Evolutionary conservation across 352 stramenopile genomes (phyloP), one percentile per base, ranked within the genome.

Genomic region (Globisporangium perplexum): DNA sequence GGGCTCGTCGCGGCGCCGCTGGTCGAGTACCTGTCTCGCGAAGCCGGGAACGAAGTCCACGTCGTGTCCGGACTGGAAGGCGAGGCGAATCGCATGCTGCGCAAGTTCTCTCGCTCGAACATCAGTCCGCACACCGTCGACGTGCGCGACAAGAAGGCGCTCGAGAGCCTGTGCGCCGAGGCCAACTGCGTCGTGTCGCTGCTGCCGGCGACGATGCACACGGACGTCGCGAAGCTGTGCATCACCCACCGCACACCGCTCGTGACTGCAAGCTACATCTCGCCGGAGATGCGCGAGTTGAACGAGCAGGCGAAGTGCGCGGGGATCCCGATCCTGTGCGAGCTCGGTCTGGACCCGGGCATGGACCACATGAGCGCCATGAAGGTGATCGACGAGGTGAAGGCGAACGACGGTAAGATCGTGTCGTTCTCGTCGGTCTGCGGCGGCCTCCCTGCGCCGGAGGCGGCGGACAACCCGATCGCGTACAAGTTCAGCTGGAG

Each of bases 401-500:
- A 98, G 45, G 74, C 78, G 6, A 70, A 89, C 22, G 89, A 85
- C 47, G 95, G 94, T 24, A 86, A 82, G 49, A 74, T 99, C 45
- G 68, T 86, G 31, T 90, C 75, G 23, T 98, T 99, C 68, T 93
- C 82, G 31, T 98, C 92, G 20, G 84, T 98, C 15, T 98, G 94
- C 67, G 96, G 96, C 35, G 96, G 96, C 30, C 72, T 98, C 7
- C 93, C 93, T 42, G 89, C 95, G 2, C 95, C 96, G 7, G 93
- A 98, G 68, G 93, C 92, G 4, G 93, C 91, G 5, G 86, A 98
- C 64, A 99, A 98, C 60, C 83, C 93, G 22, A 93, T 98, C 47
- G 88, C 86, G 23, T 99, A 99, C 77, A 98, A 98, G 70, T 98
- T 98, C 65, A 98, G 89, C 54, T 99, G 96, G 96, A 97, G 85